Evolutionary conservation across 2,329 filamentous ascomycete species (phyloP), one percentile per base, ranked within the genome.

Genomic region (Xylaria sp.): DNA sequence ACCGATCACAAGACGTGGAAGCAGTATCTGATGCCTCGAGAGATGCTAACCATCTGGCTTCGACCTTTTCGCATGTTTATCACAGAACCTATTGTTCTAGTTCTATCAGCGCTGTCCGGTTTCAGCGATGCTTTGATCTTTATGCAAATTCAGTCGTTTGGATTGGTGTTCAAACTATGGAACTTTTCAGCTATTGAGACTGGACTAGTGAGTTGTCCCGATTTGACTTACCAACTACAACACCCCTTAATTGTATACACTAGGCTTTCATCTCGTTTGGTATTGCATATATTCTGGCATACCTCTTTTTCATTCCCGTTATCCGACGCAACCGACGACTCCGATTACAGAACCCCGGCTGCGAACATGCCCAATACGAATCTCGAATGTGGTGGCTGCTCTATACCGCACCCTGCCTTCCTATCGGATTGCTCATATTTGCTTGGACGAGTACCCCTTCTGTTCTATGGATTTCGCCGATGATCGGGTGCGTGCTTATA

Each of bases 41-140:
- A 85, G 60, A 76, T 83, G 41, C 66, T 77, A 9, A 77, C 80
- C 8, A 85, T 89, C 65, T 89, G 87, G 86, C 76, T 83, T 43
- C 85, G 88, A 2, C 88, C 89, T n/a, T 90, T 89, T 78, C 81
- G 81, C 66, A 88, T 90, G 84, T 87, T 90, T 73, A 67, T 86
- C 55, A 87, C 82, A 1, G 89, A 91, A 75, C 87, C 87, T 0
- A 90, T 91, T 67, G 88, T 90, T 20, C 78, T 85, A 43, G 84
- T 82, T 63, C 80, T 90, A 4, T 90, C 87, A 3, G 79, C 88
- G 1, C 81, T 90, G 50, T 86, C 83, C 62, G 88, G 88, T 41
- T 90, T 90, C 81, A 86, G 83, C 72, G 88, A 90, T 72, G 87
- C 87, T 1, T 80, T 91, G 50, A 89, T 91, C 74, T 91, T 90